These are phyloP conservation scores for Amoebophrya sp. DNA, from an alignment of 169 alveolate species.

Conservation along the genomic window DNA sequence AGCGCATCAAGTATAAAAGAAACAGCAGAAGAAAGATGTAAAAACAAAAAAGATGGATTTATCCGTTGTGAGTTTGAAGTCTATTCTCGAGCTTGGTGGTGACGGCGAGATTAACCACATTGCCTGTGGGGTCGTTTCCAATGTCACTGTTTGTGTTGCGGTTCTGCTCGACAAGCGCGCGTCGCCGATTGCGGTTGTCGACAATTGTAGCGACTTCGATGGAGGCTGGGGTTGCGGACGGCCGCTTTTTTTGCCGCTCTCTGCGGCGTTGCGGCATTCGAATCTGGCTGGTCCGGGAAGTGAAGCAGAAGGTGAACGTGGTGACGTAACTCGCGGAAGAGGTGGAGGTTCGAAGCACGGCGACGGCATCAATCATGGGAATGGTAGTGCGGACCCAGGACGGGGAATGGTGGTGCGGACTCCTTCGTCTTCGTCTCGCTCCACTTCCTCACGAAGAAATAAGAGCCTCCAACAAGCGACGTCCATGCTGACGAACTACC, in stretches of 20 bases:
- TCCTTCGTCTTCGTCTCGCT: no score
- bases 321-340: no score
- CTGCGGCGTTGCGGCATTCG: not conserved
- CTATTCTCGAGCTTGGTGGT: not conserved
- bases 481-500: no score
- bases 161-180: not conserved
- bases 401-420: no score
- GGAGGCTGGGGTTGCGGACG: no score
- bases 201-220: not conserved
- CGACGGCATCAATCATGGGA: no score
- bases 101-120: constrained; percentile 3
- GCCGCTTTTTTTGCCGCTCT: not conserved
- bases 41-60: not conserved
- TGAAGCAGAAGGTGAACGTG: no score
- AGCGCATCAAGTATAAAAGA: not conserved
- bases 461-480: no score
- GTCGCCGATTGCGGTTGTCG: not conserved
- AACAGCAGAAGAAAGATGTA: not conserved
- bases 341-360: no score
- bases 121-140: not conserved
- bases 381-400: no score
- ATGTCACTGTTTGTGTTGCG: not conserved
- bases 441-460: no score
- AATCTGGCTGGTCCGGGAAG: no score
- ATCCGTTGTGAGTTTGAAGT: not conserved